Conservation (phyloP, 768 basidiomycete genomes). For the Butyriboletus loyo region DNA sequence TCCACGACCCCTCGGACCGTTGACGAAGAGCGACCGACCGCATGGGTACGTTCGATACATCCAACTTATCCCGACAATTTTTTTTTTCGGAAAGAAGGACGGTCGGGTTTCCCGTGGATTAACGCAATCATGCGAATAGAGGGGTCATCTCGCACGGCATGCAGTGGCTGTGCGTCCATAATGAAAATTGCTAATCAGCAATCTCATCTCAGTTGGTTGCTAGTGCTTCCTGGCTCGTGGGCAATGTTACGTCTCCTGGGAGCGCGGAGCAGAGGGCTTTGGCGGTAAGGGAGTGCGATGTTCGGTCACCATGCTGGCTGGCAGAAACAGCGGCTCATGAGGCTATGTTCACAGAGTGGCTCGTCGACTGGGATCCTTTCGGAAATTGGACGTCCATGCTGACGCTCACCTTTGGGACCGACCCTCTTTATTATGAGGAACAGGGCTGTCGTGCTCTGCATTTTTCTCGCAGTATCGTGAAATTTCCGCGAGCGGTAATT, state of each 20-base stretch:
- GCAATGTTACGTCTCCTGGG: constrained; percentile 28
- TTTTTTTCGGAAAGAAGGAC: background rate
- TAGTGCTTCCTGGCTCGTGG: constrained; percentile 25
- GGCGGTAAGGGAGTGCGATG: constrained; percentile 17
- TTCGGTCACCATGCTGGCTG: constrained; percentile 14
- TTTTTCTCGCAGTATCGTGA: constrained; percentile 27
- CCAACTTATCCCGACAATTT: background rate
- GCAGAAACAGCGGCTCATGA: constrained; percentile 2
- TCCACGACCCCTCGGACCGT: constrained; percentile 17
- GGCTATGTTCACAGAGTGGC: constrained; percentile 7
- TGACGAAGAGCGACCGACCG: constrained; percentile 7
- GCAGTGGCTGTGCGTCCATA: constrained; percentile 28
- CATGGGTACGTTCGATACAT: constrained; percentile 10
- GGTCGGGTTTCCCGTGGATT: constrained; percentile 16
- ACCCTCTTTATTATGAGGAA: background rate
- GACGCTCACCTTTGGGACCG: constrained; percentile 4
- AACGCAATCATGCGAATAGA: constrained; percentile 19
- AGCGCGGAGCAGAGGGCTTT: constrained; percentile 16
- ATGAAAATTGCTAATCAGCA: constrained; percentile 25
- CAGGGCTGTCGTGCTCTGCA: constrained; percentile 13
- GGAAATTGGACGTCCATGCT: constrained; percentile 25
- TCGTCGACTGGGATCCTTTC: constrained; percentile 16
- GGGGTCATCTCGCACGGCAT: constrained; percentile 23
- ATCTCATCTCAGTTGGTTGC: constrained; percentile 29
- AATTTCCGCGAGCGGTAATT: constrained; percentile 32